phyloP scores from a whole-genome alignment of 176 grass and related monocot species.

The Juncus inflexus region DNA sequence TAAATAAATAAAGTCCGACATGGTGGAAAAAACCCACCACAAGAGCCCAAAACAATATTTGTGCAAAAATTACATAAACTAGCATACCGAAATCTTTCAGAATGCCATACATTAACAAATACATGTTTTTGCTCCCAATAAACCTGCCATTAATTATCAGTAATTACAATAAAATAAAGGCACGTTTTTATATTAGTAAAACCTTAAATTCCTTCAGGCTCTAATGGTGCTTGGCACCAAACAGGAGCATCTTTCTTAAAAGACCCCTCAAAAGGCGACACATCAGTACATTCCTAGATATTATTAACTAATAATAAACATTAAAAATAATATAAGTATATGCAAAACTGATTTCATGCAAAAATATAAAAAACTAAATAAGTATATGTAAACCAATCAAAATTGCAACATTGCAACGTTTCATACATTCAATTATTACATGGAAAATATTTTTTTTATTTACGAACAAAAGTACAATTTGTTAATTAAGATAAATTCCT shows the following conservation, averaged over 20 bases:
- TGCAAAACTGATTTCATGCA: background rate
- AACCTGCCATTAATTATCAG: constrained; percentile 35
- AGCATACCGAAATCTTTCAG: constrained; percentile 60
- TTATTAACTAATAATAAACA: too few species aligned
- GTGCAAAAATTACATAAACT: constrained; percentile 76
- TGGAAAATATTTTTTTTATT: too few species aligned
- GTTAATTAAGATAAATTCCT: constrained; percentile 29
- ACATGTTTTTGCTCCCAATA: constrained; percentile 90
- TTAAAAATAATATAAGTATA: too few species aligned
- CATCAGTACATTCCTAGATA: constrained; percentile 58
- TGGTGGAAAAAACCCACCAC: constrained; percentile 61
- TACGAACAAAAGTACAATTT: background rate
- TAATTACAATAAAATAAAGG: too few species aligned
- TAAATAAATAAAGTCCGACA: constrained; percentile 34
- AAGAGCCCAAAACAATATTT: constrained; percentile 83
- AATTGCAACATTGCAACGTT: too few species aligned
- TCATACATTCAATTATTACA: too few species aligned
- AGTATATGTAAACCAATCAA: background rate
- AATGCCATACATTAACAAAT: constrained; percentile 76
- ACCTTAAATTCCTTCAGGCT: constrained; percentile 54
- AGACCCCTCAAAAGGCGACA: constrained; percentile 57
- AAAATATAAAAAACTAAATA: background rate
- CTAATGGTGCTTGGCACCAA: constrained; percentile 72
- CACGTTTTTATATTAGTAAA: too few species aligned
- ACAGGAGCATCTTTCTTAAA: constrained; percentile 54